phyloP scores from a whole-genome alignment of 352 stramenopile genomes.

The Phytophthora tubulina region DNA sequence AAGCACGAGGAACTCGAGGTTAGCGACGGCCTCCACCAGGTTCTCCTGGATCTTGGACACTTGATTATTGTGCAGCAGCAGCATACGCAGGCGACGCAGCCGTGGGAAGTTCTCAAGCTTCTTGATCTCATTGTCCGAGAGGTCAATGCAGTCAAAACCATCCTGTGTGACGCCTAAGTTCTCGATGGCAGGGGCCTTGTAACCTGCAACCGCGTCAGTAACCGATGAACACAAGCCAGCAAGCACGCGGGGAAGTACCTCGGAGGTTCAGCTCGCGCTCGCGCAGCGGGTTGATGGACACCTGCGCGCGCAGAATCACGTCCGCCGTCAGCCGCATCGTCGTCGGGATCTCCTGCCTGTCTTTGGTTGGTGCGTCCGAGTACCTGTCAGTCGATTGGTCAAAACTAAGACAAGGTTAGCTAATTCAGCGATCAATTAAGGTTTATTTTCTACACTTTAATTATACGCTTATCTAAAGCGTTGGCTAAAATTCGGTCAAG shows the following conservation, averaged over 20 bases:
- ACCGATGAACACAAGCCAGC: slow-evolving; percentile 13
- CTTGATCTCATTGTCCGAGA: slow-evolving; percentile 96
- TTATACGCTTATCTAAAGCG: slow-evolving; percentile 36
- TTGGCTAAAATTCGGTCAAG: slow-evolving; percentile 8
- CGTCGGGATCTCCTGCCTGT: slow-evolving; percentile 22
- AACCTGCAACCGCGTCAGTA: slow-evolving; percentile 68
- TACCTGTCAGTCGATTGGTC: slow-evolving; percentile 26
- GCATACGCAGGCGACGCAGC: slow-evolving; percentile 88
- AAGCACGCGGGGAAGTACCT: slow-evolving; percentile 54
- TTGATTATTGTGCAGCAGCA: slow-evolving; percentile 95
- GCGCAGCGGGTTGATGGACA: slow-evolving; percentile 92
- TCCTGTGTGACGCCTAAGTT: slow-evolving; percentile 95
- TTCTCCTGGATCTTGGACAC: slow-evolving; percentile 88
- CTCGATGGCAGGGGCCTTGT: slow-evolving; percentile 93
- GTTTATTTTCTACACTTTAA: slow-evolving; percentile 18
- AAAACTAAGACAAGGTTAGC: slow-evolving; percentile 12
- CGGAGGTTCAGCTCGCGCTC: slow-evolving; percentile 94
- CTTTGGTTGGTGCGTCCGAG: slow-evolving; percentile 28
- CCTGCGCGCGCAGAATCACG: slow-evolving; percentile 89
- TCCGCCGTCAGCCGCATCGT: slow-evolving; percentile 90
- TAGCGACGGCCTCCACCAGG: slow-evolving; percentile 79
- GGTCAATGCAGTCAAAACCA: slow-evolving; percentile 94
- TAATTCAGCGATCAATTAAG: not conserved
- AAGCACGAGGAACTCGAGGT: slow-evolving; percentile 92
- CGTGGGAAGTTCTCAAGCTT: slow-evolving; percentile 95